Evolutionary conservation across 129 eudicot genomes (phyloP), one percentile per base, ranked within the genome.

Genomic region (Lonicera japonica): DNA sequence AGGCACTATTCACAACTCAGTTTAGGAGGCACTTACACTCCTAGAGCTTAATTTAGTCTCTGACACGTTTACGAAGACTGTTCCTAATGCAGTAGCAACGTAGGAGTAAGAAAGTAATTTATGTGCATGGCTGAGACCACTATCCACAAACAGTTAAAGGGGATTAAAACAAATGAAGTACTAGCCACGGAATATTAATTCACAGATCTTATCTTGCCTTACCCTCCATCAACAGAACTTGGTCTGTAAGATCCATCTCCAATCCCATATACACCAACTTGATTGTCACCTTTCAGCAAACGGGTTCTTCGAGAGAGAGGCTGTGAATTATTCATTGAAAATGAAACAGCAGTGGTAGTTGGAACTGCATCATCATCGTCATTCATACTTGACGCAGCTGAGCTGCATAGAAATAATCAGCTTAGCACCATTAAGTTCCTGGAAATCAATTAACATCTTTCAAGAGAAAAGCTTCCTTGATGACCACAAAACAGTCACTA

Each of bases 271-370:
- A 80, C 67, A 65, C 86, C 84, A 52, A 75, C 36, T 34, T 80
- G 84, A 68, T 75, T 79, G 56, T 90, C 95, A 63, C 86, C 86
- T 80, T 82, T 91, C 54, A 63, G 63, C 64, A 77, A 74, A 66
- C 94, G 80, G 29, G 98, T 92, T 66, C 98, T 83, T 64, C 98
- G 85, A 54, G 98, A 92, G 71, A 78, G 88, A 70, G 98, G 69
- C 56, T 80, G 98, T 53, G 94, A 79, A 70, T 75, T 72, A 71
- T 75, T 84, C 76, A 80, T 57, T 16, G 96, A 84, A 64, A 75
- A 77, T 71, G 88, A 29, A 67, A 75, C 73, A 41, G 88, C 85
- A n/a, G 85, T 75, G 57, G 94, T 72, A 23, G 94, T 80, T 67
- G 95, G 94, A 69, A 92, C 74, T 60, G 80, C 84, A 74, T 92